These are phyloP conservation scores for Chamaecrista fasciculata DNA, from an alignment of 306 rosid species.

Conservation along the genomic window DNA sequence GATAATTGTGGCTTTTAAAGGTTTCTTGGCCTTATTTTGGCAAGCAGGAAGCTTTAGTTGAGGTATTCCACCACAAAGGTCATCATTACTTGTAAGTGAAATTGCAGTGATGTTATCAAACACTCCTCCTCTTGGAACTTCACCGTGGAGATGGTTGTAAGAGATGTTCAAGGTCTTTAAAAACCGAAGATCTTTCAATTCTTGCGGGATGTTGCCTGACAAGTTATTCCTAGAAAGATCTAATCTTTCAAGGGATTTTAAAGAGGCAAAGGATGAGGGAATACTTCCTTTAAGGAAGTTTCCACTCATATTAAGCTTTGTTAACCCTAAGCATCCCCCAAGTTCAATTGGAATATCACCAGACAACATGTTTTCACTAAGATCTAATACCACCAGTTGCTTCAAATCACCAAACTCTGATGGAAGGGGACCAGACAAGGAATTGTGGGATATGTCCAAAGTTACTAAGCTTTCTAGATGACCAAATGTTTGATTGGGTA, in stretches of 20 bases:
- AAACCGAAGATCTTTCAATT: slow-evolving; percentile 1
- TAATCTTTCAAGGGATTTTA: slow-evolving; percentile 13
- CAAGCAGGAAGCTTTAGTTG: slow-evolving; percentile 24
- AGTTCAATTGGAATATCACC: slow-evolving; percentile 31
- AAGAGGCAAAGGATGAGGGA: slow-evolving; percentile 1
- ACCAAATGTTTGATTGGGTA: slow-evolving; percentile 20
- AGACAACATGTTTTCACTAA: not conserved
- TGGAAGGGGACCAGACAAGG: slow-evolving; percentile 31
- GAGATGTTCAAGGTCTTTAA: slow-evolving; percentile 34
- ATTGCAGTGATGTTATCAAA: slow-evolving; percentile 23
- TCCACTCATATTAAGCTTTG: not conserved
- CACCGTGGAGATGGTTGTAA: slow-evolving; percentile 38
- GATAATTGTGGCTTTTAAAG: not conserved
- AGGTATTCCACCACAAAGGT: slow-evolving; percentile 43
- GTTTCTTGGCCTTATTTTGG: slow-evolving; percentile 9
- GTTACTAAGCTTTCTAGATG: not conserved
- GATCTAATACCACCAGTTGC: slow-evolving; percentile 15
- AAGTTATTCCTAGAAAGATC: slow-evolving; percentile 38
- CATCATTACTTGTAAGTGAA: slow-evolving; percentile 22
- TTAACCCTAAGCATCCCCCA: slow-evolving; percentile 1
- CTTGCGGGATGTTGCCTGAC: slow-evolving; percentile 18
- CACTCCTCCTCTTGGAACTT: slow-evolving; percentile 34
- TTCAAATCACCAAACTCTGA: slow-evolving; percentile 23
- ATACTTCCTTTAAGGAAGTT: slow-evolving; percentile 31
- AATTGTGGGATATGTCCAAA: slow-evolving; percentile 17